A percentile compares a stretch with the other conserved stretches of the same genome.
phyloP scores from a whole-genome alignment of 306 rosid genomes.

The Fragaria nilgerrensis region DNA sequence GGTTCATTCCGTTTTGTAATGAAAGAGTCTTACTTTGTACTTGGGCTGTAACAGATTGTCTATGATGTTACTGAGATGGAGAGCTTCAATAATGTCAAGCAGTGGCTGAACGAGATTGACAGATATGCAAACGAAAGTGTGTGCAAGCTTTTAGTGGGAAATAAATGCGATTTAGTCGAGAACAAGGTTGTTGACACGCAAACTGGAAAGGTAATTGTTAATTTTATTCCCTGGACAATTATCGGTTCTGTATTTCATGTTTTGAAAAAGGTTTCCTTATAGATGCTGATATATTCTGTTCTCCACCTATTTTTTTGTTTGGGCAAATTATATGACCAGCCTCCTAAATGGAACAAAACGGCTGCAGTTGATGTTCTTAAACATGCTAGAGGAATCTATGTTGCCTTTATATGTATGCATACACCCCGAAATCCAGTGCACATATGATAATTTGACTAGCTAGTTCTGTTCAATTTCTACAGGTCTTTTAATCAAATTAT shows the following conservation, averaged over 20 bases:
- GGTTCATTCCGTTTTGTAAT: neutral
- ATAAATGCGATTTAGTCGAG: constrained; percentile 81
- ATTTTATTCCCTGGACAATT: neutral
- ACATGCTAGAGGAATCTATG: neutral
- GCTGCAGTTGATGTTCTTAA: neutral
- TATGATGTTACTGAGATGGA: constrained; percentile 96
- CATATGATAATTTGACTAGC: neutral
- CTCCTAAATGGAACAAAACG: neutral
- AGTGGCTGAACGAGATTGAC: constrained; percentile 93
- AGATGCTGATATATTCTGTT: neutral
- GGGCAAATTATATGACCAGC: neutral
- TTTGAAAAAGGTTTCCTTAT: neutral
- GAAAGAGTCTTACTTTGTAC: constrained; percentile 14
- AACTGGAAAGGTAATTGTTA: constrained; percentile 65
- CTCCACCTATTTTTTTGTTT: neutral
- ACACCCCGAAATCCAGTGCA: neutral
- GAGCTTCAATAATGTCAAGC: constrained; percentile 96
- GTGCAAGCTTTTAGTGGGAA: constrained; percentile 94
- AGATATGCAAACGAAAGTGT: constrained; percentile 91
- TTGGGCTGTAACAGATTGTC: constrained; percentile 70
- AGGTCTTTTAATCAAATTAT: neutral
- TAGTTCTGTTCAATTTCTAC: neutral
- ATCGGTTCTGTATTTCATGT: neutral
- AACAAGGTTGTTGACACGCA: constrained; percentile 87
- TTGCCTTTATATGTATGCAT: neutral